Evolutionary conservation across 345 rosid genomes (phyloP).

Genomic region (Atalantia buxifolia): DNA sequence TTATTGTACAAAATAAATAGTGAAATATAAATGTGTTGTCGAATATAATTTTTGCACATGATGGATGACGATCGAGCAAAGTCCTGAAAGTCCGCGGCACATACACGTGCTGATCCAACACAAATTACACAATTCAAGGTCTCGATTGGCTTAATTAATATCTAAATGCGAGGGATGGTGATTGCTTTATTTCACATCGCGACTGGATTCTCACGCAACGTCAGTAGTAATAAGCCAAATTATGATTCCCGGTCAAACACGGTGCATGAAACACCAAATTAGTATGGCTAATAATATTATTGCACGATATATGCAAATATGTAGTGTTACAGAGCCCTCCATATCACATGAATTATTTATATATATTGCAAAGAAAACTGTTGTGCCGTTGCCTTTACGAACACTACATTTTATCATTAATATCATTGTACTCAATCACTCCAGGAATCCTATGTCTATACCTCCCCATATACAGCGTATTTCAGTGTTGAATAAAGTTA

Average conservation of each 20-base stretch:
- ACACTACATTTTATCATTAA: slow-evolving; percentile 25
- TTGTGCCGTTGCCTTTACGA: slow-evolving; percentile 68
- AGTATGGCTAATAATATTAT: not conserved
- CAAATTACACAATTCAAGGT: slow-evolving; percentile 26
- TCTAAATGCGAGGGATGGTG: not conserved
- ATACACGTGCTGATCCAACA: slow-evolving; percentile 41
- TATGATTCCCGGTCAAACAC: slow-evolving; percentile 54
- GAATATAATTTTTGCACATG: not conserved
- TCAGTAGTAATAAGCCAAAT: not conserved
- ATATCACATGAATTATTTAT: not conserved
- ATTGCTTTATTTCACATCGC: slow-evolving; percentile 15
- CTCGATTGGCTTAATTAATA: slow-evolving; percentile 23
- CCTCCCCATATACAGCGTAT: not conserved
- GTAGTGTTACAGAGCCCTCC: not conserved
- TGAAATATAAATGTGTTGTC: not conserved
- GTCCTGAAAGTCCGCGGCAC: slow-evolving; percentile 35
- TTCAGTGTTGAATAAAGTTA: not conserved
- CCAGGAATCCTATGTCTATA: slow-evolving; percentile 14
- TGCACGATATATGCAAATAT: not conserved
- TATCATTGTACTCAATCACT: not conserved
- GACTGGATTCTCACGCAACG: slow-evolving; percentile 47
- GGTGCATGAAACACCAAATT: slow-evolving; percentile 20
- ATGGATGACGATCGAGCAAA: slow-evolving; percentile 9
- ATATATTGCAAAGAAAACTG: not conserved
- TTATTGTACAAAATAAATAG: not conserved